Evolutionary conservation across 495 filamentous ascomycete genomes (phyloP), one percentile per base, ranked within the genome.

Genomic region (Astrothelium macrocarpum): DNA sequence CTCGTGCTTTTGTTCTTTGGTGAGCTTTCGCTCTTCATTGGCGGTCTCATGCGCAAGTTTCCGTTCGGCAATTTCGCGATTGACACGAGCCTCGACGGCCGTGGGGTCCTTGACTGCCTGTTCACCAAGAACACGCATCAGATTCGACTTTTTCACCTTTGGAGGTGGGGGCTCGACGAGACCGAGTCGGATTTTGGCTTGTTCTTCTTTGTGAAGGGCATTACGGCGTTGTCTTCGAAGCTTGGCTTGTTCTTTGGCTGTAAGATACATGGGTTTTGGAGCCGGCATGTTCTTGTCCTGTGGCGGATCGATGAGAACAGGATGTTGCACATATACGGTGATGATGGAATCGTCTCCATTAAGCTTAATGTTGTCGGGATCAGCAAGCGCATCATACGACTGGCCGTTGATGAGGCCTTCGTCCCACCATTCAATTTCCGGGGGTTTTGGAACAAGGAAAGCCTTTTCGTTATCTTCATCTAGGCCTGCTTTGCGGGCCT

Each of bases 351-450:
- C 75, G 0, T 85, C 84, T 26, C 36, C 36, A 36, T 86, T 81
- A 61, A 97, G 83, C 72, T 94, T 94, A 59, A 95, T 78, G 1
- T 78, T 79, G 53, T 79, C 78, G 16, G 85, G 78, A 11, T 83
- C 75, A 23, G 86, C 83, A 65, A 94, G 81, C 62, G 81, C 80
- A 64, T 84, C 78, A 73, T 97, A 97, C 62, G 82, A 85, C 4
- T 45, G n/a, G 20, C 86, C 89, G 46, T 85, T 81, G 28, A 96
- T 80, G 7, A 97, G 76, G 1, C 83, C 87, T 75, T 97, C 91
- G 68, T 99, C 94, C 95, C 95, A 97, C 95, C 95, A 99, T 75
- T 99, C 94, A 45, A 97, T 80, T 23, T 88, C 87, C 9, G 95
- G 93, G 1, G 94, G 93, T 32, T 81, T 82, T 65, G 90, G 85